Conservation (phyloP, 192 early-diverging fungal species). For the Backusella luteola region DNA sequence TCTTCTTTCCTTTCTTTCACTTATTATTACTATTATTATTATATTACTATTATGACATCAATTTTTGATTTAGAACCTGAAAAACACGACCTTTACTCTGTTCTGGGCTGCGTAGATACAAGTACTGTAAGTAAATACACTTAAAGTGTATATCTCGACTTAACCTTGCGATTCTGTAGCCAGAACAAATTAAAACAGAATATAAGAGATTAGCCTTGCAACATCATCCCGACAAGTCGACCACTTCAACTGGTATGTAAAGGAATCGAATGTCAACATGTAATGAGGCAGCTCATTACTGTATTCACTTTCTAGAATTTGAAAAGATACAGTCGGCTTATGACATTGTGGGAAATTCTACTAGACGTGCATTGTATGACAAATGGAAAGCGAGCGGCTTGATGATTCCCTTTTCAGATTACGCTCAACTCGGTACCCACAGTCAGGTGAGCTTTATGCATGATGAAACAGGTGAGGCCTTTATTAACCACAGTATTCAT, state of each 20-base stretch:
- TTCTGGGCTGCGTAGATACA: constrained; percentile 11
- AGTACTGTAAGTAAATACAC: constrained; percentile 3
- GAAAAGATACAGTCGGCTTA: constrained; percentile 26
- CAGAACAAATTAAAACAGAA: constrained; percentile 30
- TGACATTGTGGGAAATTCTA: constrained; percentile 26
- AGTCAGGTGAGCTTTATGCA: constrained; percentile 21
- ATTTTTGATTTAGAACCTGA: background rate
- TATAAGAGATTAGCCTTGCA: constrained; percentile 25
- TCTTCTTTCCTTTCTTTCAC: background rate
- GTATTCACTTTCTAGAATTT: background rate
- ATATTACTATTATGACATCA: background rate
- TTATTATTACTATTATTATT: background rate
- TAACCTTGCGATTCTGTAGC: background rate
- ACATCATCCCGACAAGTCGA: constrained; percentile 32
- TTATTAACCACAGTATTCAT: background rate
- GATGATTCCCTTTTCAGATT: constrained; percentile 29
- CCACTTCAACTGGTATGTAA: background rate
- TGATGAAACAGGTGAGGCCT: background rate
- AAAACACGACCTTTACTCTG: constrained; percentile 2
- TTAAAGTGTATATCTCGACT: background rate
- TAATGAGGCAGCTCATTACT: background rate
- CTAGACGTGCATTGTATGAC: constrained; percentile 26
- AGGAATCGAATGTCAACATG: background rate
- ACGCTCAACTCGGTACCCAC: constrained; percentile 19
- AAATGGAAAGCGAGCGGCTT: constrained; percentile 23